Percentiles rank a stretch among this genome's conserved stretches.
phyloP scores from a whole-genome alignment of 192 early-diverging fungal species.

The Phycomyces blakesleeanus region DNA sequence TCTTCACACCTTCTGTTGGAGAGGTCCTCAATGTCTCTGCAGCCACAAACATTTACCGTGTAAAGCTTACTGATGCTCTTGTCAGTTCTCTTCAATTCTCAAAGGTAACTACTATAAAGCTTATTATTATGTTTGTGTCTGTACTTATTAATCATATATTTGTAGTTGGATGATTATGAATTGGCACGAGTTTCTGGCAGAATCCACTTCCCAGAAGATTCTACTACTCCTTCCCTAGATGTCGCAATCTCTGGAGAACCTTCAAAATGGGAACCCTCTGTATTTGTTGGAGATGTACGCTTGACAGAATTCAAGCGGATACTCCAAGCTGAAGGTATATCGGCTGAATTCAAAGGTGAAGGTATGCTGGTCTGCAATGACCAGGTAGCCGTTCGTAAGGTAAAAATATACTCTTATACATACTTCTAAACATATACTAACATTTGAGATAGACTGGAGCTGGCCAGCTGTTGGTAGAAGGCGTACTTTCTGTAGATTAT shows the following conservation, averaged over 20 bases:
- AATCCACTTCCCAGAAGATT: conserved; percentile 60
- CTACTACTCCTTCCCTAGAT: conserved; percentile 73
- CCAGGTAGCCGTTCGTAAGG: conserved; percentile 64
- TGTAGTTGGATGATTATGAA: conserved; percentile 70
- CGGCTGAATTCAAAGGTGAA: conserved; percentile 77
- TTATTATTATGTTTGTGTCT: not conserved
- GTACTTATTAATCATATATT: not conserved
- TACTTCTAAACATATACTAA: no score
- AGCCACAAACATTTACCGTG: conserved; percentile 82
- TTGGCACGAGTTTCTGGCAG: conserved; percentile 74
- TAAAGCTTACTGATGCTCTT: conserved; percentile 87
- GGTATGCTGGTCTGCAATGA: conserved; percentile 84
- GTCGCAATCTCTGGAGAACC: conserved; percentile 11
- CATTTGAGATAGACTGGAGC: conserved; percentile 31
- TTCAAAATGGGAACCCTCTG: conserved; percentile 50
- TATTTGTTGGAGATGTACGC: conserved; percentile 82
- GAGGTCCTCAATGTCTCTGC: conserved; percentile 89
- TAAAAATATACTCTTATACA: conserved; percentile 26
- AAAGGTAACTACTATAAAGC: conserved; percentile 47
- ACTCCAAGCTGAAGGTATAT: conserved; percentile 67
- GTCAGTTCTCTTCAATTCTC: conserved; percentile 72
- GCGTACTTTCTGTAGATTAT: conserved; percentile 62
- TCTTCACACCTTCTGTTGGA: conserved; percentile 76
- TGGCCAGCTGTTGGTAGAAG: conserved; percentile 56
- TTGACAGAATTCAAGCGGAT: conserved; percentile 78